Percentiles rank a stretch among this genome's conserved stretches.
phyloP scores from a whole-genome alignment of 345 rosid species.

The Ceriops zippeliana region DNA sequence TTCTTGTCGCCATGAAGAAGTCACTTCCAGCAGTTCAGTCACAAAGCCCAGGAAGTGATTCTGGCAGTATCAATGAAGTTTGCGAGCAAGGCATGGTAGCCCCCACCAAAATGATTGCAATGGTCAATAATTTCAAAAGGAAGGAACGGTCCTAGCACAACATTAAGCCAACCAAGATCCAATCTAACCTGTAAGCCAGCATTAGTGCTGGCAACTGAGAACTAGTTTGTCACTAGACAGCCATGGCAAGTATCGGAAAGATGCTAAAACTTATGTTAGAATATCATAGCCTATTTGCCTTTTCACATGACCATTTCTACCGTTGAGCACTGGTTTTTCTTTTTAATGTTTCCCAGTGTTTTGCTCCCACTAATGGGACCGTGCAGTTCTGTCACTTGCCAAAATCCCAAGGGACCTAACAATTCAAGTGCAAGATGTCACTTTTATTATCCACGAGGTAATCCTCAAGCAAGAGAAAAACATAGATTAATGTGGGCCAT shows the following conservation, averaged over 20 bases:
- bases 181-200: background rate
- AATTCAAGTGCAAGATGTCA: conserved; percentile 56
- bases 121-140: conserved; percentile 43
- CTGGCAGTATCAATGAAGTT: conserved; percentile 25
- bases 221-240: background rate
- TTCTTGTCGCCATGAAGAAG: conserved; percentile 24
- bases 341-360: background rate
- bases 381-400: conserved; percentile 62
- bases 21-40: conserved; percentile 19
- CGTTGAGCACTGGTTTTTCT: too few relatives aligned
- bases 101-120: conserved; percentile 40
- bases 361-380: conserved; percentile 10
- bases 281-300: too few relatives aligned
- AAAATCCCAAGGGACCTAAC: conserved; percentile 62
- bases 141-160: conserved; percentile 60
- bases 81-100: conserved; percentile 44
- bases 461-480: conserved; percentile 5
- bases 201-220: background rate
- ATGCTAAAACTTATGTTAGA: conserved; percentile 2
- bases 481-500: too few relatives aligned
- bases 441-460: conserved; percentile 80
- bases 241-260: background rate
- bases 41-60: conserved; percentile 35
- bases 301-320: too few relatives aligned
- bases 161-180: conserved; percentile 1